Evolutionary conservation across 441 rosid species (phyloP).

Genomic region (Mallotus japonicus): DNA sequence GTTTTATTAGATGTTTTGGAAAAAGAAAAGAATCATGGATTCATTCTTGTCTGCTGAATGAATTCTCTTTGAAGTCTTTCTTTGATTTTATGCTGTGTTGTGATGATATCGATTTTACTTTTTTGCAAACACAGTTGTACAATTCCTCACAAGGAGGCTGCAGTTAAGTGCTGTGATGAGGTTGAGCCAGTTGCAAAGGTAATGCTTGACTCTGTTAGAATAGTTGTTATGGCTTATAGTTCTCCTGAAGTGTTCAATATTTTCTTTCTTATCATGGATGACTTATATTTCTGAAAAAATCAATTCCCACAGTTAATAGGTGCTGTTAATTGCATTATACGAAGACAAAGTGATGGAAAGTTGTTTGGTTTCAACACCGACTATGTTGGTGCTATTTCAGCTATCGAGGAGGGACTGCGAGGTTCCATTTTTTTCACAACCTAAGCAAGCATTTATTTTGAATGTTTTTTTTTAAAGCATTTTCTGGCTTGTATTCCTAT

Average conservation of each 20-base stretch:
- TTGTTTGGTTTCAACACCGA: constrained; percentile 61
- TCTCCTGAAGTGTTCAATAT: neutral
- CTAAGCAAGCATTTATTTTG: constrained; percentile 3
- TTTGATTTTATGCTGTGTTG: neutral
- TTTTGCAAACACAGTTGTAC: constrained; percentile 38
- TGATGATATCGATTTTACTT: neutral
- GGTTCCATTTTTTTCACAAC: constrained; percentile 29
- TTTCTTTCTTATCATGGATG: constrained; percentile 17
- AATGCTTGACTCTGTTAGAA: neutral
- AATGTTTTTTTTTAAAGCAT: constrained; percentile 3
- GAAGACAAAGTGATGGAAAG: constrained; percentile 52
- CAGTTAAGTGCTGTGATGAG: constrained; percentile 77
- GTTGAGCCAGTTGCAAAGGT: constrained; percentile 79
- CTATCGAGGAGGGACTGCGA: constrained; percentile 62
- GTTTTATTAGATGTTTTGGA: neutral
- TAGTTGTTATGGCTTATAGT: constrained; percentile 12
- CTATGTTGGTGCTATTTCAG: constrained; percentile 62
- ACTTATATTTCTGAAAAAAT: constrained; percentile 14
- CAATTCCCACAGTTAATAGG: constrained; percentile 62
- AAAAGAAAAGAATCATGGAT: constrained; percentile 6
- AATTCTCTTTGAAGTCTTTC: neutral
- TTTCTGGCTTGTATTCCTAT: neutral
- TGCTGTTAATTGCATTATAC: constrained; percentile 50
- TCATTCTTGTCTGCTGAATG: constrained; percentile 4
- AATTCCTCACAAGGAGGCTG: constrained; percentile 92